Evolutionary conservation across 192 early-diverging fungal species (phyloP), one percentile per base, ranked within the genome.

Genomic region (Glomus cerebriforme): DNA sequence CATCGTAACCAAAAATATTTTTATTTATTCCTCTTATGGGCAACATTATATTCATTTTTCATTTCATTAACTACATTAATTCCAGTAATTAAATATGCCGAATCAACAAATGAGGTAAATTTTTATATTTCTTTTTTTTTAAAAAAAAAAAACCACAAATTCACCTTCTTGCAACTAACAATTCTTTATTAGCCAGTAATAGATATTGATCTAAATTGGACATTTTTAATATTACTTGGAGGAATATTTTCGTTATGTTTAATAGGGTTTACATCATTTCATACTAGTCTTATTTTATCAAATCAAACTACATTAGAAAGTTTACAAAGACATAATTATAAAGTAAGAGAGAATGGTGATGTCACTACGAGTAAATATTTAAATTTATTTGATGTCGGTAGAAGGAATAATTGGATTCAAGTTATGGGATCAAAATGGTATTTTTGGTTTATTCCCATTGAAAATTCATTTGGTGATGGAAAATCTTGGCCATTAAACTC

Each of bases 371-470:
- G 81, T 77, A 81, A 82, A 47, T 47, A 80, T 49, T 60, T 83
- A 43, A 85, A 85, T 49, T 79, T 85, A 3, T 85, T 85, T 79
- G 84, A 85, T 70, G 65, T 85, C 8, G 84, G 84, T 9, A 67
- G 29, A 29, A 83, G 60, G 82, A 81, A 81, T 75, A 92, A 92
- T 81, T 89, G 88, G 68, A 69, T 76, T 9, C 90, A 91, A 80
- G 87, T 91, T 0, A 83, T 92, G 79, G 91, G 91, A 1, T 78
- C 86, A 29, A 62, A 64, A 5, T 85, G 88, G 85, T 77, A 76
- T 26, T 73, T 85, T 49, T 92, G 91, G 91, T 74, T 90, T 37
- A 62, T 91, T 29, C 91, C 91, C 0, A 79, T 84, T 1, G 69
- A 69, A 9, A 87, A 87, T 47, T 83, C 87, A n/a, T 76, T 22